Percentiles rank a stretch among this genome's conserved stretches.
Evolutionary conservation across 73 alveolate species (phyloP).

Genomic region (Tetrahymena elliotti): DNA sequence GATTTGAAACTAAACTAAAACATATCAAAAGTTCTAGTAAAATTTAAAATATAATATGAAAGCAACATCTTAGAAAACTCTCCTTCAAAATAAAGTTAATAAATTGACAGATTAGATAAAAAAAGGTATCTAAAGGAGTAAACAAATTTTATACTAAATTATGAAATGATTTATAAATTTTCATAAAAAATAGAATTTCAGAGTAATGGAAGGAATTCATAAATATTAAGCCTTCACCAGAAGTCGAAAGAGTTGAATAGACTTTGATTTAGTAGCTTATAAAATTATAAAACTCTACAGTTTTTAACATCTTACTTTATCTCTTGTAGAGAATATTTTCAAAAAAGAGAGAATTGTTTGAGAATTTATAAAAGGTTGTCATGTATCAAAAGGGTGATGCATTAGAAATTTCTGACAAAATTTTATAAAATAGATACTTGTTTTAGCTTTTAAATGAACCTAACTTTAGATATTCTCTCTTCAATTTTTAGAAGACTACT

Average conservation of each 20-base stretch:
- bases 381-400: neutral
- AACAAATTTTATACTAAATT: neutral
- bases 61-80: neutral
- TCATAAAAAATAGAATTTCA: neutral
- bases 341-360: neutral
- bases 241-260: neutral
- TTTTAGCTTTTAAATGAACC: neutral
- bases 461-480: neutral
- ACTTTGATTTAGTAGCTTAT: neutral
- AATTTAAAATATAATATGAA: neutral
- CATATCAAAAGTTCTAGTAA: neutral
- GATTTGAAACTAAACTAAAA: neutral
- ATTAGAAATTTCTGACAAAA: neutral
- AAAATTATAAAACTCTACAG: neutral
- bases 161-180: neutral
- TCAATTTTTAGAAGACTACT: neutral
- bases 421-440: neutral
- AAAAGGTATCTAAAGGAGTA: neutral
- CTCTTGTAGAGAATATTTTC: neutral
- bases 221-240: neutral
- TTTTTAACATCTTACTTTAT: neutral
- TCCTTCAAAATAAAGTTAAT: neutral
- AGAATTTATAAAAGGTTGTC: neutral
- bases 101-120: neutral
- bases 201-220: neutral